Evolutionary conservation across 2,329 filamentous ascomycete species (phyloP), one percentile per base, ranked within the genome.

Genomic region (Aotearoamyces nothofagi): DNA sequence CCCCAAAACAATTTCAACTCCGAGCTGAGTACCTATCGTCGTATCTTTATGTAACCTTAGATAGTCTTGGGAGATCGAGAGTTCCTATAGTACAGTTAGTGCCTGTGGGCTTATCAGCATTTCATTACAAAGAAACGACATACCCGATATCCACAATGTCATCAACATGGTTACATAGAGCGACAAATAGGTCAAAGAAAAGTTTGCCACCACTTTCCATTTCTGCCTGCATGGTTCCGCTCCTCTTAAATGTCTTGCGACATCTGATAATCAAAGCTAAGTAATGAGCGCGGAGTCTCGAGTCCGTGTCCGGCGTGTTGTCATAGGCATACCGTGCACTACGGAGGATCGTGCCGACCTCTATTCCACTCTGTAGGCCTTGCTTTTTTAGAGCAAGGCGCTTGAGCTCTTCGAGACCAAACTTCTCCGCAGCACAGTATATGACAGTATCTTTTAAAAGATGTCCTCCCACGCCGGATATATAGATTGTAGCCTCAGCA

Each of bases 161-260:
- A 51, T 72, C 81, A 47, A 92, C 79, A 49, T 92, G 82, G 51
- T 93, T 92, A 56, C 80, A 84, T 56, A 93, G 71, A 11, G 86
- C 83, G 28, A 93, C 86, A 51, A 93, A 94, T 24, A 93, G 62
- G 49, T 93, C 86, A 50, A 93, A 94, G 60, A 92, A 93, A 34
- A 92, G 62, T 46, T 79, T 79, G 30, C 82, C 82, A 15, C 86
- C 86, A 36, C 72, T 70, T 52, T 79, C 79, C 84, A 94, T 93
- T 58, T 93, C 84, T 41, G 81, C 70, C 56, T 93, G 86, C 84
- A 93, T 92, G 3, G 84, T 93, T 31, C 84, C 83, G 54, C 83
- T 92, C 31, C 82, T 68, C 63, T 92, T 93, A 57, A 94, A 93
- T 2, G 82, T 92, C 47, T 70, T 69, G 40, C 86, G 71, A 43